Evolutionary conservation across 768 basidiomycete species (phyloP).

Genomic region (Amanita subjunquillea): DNA sequence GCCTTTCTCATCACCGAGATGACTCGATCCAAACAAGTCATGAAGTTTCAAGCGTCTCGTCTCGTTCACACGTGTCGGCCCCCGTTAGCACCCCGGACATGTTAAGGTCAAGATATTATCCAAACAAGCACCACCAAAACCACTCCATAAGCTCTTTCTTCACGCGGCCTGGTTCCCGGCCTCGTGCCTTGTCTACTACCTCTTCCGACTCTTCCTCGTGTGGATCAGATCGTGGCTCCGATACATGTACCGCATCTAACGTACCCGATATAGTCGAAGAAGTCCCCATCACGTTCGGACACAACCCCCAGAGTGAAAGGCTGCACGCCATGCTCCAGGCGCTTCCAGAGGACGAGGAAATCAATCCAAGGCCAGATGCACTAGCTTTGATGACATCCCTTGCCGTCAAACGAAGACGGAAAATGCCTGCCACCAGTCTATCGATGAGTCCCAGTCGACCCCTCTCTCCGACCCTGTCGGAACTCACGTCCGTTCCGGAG

Average conservation of each 20-base stretch:
- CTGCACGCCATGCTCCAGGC: constrained; percentile 28
- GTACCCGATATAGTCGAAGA: constrained; percentile 28
- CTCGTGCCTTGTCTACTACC: constrained; percentile 26
- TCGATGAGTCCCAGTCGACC: neutral
- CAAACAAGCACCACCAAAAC: constrained; percentile 12
- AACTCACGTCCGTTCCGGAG: constrained; percentile 2
- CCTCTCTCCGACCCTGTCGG: constrained; percentile 3
- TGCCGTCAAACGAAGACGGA: constrained; percentile 3
- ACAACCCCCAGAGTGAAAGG: constrained; percentile 28
- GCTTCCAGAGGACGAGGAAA: constrained; percentile 43
- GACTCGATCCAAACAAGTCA: neutral
- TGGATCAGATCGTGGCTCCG: constrained; percentile 25
- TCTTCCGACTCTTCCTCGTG: constrained; percentile 36
- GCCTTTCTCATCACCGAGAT: constrained; percentile 6
- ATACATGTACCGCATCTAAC: constrained; percentile 18
- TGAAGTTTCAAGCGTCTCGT: constrained; percentile 8
- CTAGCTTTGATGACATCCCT: constrained; percentile 3
- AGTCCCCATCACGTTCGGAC: constrained; percentile 28
- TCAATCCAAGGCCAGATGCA: constrained; percentile 3
- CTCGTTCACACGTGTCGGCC: neutral
- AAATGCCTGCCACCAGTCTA: neutral
- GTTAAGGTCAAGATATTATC: neutral
- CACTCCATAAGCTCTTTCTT: constrained; percentile 6
- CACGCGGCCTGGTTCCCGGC: constrained; percentile 13
- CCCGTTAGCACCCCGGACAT: neutral